Percentiles rank a stretch among this genome's conserved stretches.
These are phyloP conservation scores for Pouteria campechiana DNA, from an alignment of 179 eudicot genomes.

Conservation along the genomic window DNA sequence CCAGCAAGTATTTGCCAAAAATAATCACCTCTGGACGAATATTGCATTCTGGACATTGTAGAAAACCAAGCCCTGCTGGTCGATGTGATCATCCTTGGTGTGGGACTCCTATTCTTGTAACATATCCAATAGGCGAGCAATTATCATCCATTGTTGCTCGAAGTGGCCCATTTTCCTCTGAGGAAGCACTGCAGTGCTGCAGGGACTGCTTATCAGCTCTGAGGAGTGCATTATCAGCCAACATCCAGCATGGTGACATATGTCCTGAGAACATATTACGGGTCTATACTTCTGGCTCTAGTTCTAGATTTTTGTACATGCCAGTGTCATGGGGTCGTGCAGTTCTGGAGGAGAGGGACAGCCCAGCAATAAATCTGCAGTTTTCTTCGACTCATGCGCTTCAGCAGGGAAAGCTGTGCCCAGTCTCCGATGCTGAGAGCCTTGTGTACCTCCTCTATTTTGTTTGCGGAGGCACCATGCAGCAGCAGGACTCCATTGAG, in stretches of 20 bases:
- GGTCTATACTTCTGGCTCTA: slow-evolving; percentile 22
- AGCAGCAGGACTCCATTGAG: slow-evolving; percentile 72
- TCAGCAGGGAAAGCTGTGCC: slow-evolving; percentile 81
- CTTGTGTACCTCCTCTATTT: slow-evolving; percentile 57
- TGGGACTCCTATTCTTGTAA: slow-evolving; percentile 74
- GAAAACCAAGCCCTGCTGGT: slow-evolving; percentile 45
- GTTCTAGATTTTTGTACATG: slow-evolving; percentile 26
- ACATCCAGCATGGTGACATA: slow-evolving; percentile 74
- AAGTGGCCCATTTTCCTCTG: slow-evolving; percentile 48
- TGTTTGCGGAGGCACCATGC: slow-evolving; percentile 55
- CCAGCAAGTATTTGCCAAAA: slow-evolving; percentile 55
- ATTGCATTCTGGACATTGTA: slow-evolving; percentile 61
- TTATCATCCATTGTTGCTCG: slow-evolving; percentile 36
- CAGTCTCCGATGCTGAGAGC: slow-evolving; percentile 84
- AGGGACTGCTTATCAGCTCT: slow-evolving; percentile 72
- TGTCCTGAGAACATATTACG: slow-evolving; percentile 70
- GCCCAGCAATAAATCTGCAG: slow-evolving; percentile 63
- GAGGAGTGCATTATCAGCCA: slow-evolving; percentile 45
- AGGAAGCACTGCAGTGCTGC: slow-evolving; percentile 69
- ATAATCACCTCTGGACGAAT: slow-evolving; percentile 64
- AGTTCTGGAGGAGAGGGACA: slow-evolving; percentile 73
- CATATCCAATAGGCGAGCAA: slow-evolving; percentile 60
- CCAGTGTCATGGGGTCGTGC: slow-evolving; percentile 84
- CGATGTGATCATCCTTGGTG: slow-evolving; percentile 72
- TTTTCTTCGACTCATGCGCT: slow-evolving; percentile 79